Evolutionary conservation across 441 rosid species (phyloP).

Genomic region (Monsonia emarginata): DNA sequence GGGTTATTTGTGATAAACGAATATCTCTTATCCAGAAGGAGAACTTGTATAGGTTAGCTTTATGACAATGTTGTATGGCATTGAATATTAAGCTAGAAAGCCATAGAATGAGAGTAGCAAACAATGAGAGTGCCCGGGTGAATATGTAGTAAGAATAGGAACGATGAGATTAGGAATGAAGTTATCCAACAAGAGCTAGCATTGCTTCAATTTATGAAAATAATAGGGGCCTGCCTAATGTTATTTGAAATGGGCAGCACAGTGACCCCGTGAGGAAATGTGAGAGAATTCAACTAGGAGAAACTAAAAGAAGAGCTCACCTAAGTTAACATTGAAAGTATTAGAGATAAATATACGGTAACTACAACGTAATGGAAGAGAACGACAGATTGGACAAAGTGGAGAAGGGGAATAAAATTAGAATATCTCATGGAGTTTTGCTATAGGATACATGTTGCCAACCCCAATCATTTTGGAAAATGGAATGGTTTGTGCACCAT

Average conservation of each 20-base stretch:
- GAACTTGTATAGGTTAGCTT: neutral
- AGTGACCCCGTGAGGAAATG: too few species aligned
- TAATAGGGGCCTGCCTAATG: too few species aligned
- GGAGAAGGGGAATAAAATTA: too few species aligned
- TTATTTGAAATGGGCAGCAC: too few species aligned
- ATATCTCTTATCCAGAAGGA: neutral
- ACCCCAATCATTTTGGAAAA: neutral
- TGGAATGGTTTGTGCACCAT: neutral
- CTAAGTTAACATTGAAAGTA: too few species aligned
- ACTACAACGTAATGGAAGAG: too few species aligned
- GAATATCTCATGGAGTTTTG: neutral
- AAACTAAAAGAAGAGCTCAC: too few species aligned
- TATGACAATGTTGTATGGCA: neutral
- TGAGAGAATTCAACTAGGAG: too few species aligned
- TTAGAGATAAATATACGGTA: too few species aligned
- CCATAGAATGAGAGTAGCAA: neutral
- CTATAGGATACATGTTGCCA: neutral
- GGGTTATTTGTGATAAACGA: neutral
- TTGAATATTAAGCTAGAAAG: neutral
- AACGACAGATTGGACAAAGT: too few species aligned
- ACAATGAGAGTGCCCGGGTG: neutral
- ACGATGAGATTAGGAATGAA: neutral
- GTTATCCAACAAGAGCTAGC: neutral
- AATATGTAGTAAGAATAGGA: neutral
- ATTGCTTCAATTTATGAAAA: neutral